Percentiles rank a stretch among this genome's conserved stretches.
These are phyloP conservation scores for Cicer pinnatifidum DNA, from an alignment of 306 rosid genomes.

Conservation along the genomic window DNA sequence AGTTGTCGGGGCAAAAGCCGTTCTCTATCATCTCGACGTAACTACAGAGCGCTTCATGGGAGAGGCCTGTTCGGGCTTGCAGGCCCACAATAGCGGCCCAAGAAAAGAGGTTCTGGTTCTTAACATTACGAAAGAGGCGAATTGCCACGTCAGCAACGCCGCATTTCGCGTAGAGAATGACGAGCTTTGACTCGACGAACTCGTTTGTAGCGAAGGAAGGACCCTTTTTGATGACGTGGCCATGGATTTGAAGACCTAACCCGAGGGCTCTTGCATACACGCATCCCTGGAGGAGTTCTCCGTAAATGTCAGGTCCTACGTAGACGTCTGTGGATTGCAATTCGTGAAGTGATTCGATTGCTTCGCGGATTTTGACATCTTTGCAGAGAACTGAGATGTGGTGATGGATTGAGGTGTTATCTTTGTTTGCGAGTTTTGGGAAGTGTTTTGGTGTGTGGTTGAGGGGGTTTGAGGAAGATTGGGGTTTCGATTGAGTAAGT, in stretches of 20 bases:
- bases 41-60: constrained; percentile 57
- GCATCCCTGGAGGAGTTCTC: constrained; percentile 80
- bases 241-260: constrained; percentile 74
- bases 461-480: constrained; percentile 31
- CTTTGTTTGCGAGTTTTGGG: constrained; percentile 38
- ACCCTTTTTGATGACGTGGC: constrained; percentile 65
- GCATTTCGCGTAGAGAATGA: constrained; percentile 80
- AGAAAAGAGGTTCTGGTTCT: constrained; percentile 62
- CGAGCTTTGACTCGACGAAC: constrained; percentile 65
- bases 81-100: constrained; percentile 83
- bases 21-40: constrained; percentile 58
- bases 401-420: constrained; percentile 24
- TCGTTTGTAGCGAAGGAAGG: constrained; percentile 47
- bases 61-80: constrained; percentile 59
- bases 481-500: constrained; percentile 41
- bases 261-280: constrained; percentile 69
- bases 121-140: constrained; percentile 52
- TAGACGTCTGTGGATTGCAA: constrained; percentile 44
- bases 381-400: constrained; percentile 62
- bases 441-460: constrained; percentile 42
- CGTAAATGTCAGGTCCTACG: constrained; percentile 61
- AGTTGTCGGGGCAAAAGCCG: constrained; percentile 72
- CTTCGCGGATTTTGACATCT: constrained; percentile 55
- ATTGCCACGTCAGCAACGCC: constrained; percentile 47
- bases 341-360: constrained; percentile 52